phyloP scores from a whole-genome alignment of 2,329 filamentous ascomycete species.

The Zelopaecilomyces penicillatus region DNA sequence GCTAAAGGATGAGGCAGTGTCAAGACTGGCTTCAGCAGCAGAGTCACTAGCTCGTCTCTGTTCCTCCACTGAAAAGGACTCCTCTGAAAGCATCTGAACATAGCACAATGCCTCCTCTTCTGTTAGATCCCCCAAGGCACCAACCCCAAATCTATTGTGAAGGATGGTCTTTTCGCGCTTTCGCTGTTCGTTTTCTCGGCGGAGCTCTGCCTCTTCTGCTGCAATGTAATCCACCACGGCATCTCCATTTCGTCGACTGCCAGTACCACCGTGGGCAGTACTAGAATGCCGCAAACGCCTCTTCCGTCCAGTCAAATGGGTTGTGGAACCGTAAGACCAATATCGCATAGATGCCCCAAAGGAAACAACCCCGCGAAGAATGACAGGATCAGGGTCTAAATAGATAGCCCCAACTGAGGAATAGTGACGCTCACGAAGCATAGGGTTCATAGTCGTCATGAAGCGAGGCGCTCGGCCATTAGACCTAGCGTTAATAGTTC shows the following conservation, averaged over 20 bases:
- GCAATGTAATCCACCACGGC: slow-evolving; percentile 75
- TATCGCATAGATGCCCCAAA: slow-evolving; percentile 82
- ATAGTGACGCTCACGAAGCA: slow-evolving; percentile 62
- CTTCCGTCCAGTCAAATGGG: slow-evolving; percentile 67
- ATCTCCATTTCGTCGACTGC: slow-evolving; percentile 49
- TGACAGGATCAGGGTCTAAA: slow-evolving; percentile 79
- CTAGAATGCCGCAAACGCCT: slow-evolving; percentile 66
- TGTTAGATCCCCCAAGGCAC: slow-evolving; percentile 54
- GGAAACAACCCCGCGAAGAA: slow-evolving; percentile 77
- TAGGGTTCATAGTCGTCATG: slow-evolving; percentile 42
- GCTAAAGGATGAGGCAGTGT: slow-evolving; percentile 33
- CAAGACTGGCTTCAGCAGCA: slow-evolving; percentile 37
- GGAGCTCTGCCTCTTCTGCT: slow-evolving; percentile 75
- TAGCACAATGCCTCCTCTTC: slow-evolving; percentile 59
- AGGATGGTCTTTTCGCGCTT: slow-evolving; percentile 62
- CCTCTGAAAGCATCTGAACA: slow-evolving; percentile 58
- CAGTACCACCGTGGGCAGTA: slow-evolving; percentile 38
- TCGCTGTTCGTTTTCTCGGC: slow-evolving; percentile 59
- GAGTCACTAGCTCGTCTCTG: slow-evolving; percentile 47
- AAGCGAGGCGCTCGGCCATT: slow-evolving; percentile 75
- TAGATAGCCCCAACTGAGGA: slow-evolving; percentile 76
- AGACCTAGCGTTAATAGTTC: slow-evolving; percentile 80
- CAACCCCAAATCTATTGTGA: slow-evolving; percentile 74
- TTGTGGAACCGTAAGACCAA: slow-evolving; percentile 86
- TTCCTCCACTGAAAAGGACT: slow-evolving; percentile 49